Conservation (phyloP, 2,329 filamentous ascomycete genomes). For the Colletotrichum viniferum region DNA sequence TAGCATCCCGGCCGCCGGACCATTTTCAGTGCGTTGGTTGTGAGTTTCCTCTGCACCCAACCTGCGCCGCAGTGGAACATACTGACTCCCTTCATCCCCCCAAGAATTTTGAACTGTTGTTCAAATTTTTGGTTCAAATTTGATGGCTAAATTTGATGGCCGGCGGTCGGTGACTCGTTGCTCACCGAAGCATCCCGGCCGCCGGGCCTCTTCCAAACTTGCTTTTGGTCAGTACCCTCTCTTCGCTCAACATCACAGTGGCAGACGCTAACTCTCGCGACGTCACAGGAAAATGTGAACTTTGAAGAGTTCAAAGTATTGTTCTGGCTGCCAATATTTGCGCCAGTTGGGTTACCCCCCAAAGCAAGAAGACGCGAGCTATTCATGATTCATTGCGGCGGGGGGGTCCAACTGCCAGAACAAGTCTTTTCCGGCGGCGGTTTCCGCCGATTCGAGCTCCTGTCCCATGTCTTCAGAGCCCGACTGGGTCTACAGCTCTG, state of each 20-base stretch:
- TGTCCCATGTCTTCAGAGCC: neutral
- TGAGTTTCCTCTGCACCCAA: neutral
- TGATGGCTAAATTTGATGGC: neutral
- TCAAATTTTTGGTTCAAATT: neutral
- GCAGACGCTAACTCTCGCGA: neutral
- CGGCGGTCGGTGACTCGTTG: neutral
- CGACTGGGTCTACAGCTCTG: neutral
- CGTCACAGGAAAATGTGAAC: neutral
- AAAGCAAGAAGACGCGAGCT: neutral
- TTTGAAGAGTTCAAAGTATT: neutral
- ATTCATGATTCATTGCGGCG: neutral
- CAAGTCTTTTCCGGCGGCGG: neutral
- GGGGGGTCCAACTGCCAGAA: neutral
- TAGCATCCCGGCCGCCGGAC: neutral
- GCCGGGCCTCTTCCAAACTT: neutral
- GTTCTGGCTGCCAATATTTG: too few relatives aligned
- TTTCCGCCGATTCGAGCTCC: neutral
- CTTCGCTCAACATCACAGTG: neutral
- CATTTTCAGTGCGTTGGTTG: neutral
- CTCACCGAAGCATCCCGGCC: neutral
- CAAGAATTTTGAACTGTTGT: neutral
- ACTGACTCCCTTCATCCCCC: neutral
- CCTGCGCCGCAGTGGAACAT: neutral
- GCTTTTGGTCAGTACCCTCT: neutral
- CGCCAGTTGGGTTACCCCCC: neutral